Evolutionary conservation across 306 rosid genomes (phyloP).

Genomic region (Rosa lucieae): DNA sequence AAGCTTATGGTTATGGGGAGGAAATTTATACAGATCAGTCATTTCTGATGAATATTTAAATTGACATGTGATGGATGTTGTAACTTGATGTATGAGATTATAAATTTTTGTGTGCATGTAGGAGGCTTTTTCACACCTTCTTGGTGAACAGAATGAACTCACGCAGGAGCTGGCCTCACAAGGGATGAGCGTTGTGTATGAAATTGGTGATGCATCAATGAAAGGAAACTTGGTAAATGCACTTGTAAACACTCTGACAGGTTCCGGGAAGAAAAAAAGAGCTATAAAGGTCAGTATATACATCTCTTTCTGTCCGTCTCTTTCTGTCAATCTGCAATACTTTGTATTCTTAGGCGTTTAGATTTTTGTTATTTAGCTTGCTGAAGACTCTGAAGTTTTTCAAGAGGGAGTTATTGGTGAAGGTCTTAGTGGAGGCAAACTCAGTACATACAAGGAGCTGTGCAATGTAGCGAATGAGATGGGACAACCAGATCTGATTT

Average conservation of each 20-base stretch:
- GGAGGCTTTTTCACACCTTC: slow-evolving; percentile 96
- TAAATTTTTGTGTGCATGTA: slow-evolving; percentile 41
- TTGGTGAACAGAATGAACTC: slow-evolving; percentile 95
- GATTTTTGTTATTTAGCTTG: slow-evolving; percentile 57
- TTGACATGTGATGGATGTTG: background rate
- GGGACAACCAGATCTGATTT: slow-evolving; percentile 98
- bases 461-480: slow-evolving; percentile 96
- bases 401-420: slow-evolving; percentile 89
- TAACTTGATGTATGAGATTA: background rate
- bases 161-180: slow-evolving; percentile 97
- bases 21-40: background rate
- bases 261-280: slow-evolving; percentile 90
- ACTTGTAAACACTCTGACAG: slow-evolving; percentile 81
- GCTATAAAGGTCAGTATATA: slow-evolving; percentile 74
- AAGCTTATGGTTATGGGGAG: background rate
- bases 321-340: slow-evolving; percentile 17
- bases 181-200: slow-evolving; percentile 99
- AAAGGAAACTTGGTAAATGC: slow-evolving; percentile 82
- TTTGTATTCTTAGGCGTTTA: background rate
- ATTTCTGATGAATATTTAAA: background rate
- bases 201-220: slow-evolving; percentile 88
- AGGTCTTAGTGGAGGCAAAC: slow-evolving; percentile 76
- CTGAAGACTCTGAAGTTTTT: slow-evolving; percentile 92
- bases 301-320: slow-evolving; percentile 22
- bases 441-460: slow-evolving; percentile 91